phyloP scores from a whole-genome alignment of 1,284 basidiomycete species.

The Heterobasidion annosum region DNA sequence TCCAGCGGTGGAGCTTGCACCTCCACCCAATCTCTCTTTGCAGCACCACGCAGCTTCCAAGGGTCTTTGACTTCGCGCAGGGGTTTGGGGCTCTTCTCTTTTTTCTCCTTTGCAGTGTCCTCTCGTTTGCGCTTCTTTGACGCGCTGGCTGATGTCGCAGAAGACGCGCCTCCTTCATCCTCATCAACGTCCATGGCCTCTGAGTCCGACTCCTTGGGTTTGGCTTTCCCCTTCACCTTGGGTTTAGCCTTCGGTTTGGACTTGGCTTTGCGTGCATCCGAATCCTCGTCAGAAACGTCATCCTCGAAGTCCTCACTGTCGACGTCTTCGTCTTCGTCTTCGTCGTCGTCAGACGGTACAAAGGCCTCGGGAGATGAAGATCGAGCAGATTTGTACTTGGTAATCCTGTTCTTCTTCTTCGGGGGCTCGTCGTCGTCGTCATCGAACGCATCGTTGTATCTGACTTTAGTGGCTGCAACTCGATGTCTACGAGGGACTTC shows the following conservation, averaged over 20 bases:
- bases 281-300: constrained; percentile 16
- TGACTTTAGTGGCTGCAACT: constrained; percentile 6
- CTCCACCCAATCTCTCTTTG: constrained; percentile 67
- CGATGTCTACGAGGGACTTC: constrained; percentile 8
- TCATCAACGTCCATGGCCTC: constrained; percentile 55
- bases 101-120: constrained; percentile 3
- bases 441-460: constrained; percentile 14
- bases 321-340: too few relatives aligned
- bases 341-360: constrained; percentile 8
- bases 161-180: constrained; percentile 11
- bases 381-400: constrained; percentile 4
- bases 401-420: constrained; percentile 4
- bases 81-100: constrained; percentile 22
- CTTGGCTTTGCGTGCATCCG: constrained; percentile 19
- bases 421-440: constrained; percentile 20
- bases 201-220: constrained; percentile 16
- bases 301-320: not conserved
- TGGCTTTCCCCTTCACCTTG: constrained; percentile 13
- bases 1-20: constrained; percentile 82
- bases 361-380: constrained; percentile 9
- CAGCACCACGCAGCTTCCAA: constrained; percentile 67
- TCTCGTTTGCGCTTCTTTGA: constrained; percentile 23
- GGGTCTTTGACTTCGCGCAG: constrained; percentile 63
- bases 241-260: constrained; percentile 20
- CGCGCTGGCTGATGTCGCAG: constrained; percentile 24